These are phyloP conservation scores for Chamaecrista fasciculata DNA, from an alignment of 306 rosid genomes.

Conservation along the genomic window DNA sequence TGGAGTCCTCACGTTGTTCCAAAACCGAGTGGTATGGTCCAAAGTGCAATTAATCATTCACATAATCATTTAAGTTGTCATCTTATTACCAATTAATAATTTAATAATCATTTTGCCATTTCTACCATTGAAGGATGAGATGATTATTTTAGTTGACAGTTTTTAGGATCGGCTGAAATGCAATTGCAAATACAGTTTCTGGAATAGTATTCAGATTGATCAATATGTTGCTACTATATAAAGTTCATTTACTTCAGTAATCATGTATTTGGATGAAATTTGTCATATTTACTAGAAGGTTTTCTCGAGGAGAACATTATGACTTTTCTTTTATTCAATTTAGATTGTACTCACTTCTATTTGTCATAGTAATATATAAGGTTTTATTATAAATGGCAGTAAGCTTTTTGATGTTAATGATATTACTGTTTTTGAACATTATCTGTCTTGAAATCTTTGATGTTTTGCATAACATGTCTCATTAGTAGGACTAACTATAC, in stretches of 20 bases:
- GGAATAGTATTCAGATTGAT: neutral
- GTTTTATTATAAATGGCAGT: neutral
- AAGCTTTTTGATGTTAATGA: constrained; percentile 3
- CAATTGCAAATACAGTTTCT: constrained; percentile 7
- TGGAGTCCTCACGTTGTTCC: constrained; percentile 98
- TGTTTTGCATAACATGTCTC: constrained; percentile 20
- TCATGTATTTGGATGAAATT: constrained; percentile 6
- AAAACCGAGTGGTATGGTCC: constrained; percentile 76
- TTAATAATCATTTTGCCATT: constrained; percentile 8
- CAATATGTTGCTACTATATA: neutral
- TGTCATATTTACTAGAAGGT: neutral
- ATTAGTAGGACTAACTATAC: constrained; percentile 28
- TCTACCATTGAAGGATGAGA: constrained; percentile 9
- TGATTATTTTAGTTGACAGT: neutral
- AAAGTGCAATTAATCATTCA: constrained; percentile 9
- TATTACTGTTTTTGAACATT: constrained; percentile 10
- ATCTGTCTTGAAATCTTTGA: constrained; percentile 20
- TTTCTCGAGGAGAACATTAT: neutral
- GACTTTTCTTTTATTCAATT: constrained; percentile 1
- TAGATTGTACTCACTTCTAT: constrained; percentile 10
- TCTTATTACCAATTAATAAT: neutral
- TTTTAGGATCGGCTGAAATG: constrained; percentile 12
- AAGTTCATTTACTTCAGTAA: constrained; percentile 9
- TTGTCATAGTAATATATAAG: no score
- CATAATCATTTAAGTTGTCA: neutral